phyloP scores from a whole-genome alignment of 176 grass and related monocot genomes.

The Rhynchospora tenuis region DNA sequence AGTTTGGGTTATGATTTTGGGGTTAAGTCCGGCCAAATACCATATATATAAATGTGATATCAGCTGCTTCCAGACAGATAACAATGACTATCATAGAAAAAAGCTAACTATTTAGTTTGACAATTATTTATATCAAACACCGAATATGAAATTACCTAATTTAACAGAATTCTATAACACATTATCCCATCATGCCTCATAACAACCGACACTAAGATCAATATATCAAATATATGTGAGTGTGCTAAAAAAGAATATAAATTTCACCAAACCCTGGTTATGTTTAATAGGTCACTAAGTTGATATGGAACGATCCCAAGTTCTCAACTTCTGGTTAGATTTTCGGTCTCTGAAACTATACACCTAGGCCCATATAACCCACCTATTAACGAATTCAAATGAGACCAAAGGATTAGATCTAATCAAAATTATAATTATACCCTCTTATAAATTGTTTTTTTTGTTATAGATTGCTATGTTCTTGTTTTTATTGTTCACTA shows the following conservation, averaged over 20 bases:
- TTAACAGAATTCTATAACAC: background rate
- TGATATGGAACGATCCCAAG: background rate
- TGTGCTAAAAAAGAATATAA: background rate
- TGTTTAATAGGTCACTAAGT: background rate
- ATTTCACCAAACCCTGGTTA: background rate
- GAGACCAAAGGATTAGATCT: background rate
- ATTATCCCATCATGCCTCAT: background rate
- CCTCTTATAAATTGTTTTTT: background rate
- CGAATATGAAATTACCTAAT: background rate
- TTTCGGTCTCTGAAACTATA: background rate
- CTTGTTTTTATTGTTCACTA: too few species aligned
- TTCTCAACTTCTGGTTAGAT: background rate
- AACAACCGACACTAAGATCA: background rate
- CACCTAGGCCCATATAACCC: background rate
- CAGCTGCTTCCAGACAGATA: too few species aligned
- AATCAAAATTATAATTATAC: background rate
- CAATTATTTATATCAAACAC: background rate
- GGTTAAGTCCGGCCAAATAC: too few species aligned
- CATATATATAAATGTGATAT: too few species aligned
- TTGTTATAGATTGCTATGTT: too few species aligned
- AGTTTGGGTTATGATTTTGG: too few species aligned
- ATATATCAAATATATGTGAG: background rate
- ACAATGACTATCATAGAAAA: background rate
- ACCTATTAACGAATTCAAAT: background rate
- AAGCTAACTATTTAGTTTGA: background rate